Conservation (phyloP, 345 rosid species). For the Eucalyptus regnans region DNA sequence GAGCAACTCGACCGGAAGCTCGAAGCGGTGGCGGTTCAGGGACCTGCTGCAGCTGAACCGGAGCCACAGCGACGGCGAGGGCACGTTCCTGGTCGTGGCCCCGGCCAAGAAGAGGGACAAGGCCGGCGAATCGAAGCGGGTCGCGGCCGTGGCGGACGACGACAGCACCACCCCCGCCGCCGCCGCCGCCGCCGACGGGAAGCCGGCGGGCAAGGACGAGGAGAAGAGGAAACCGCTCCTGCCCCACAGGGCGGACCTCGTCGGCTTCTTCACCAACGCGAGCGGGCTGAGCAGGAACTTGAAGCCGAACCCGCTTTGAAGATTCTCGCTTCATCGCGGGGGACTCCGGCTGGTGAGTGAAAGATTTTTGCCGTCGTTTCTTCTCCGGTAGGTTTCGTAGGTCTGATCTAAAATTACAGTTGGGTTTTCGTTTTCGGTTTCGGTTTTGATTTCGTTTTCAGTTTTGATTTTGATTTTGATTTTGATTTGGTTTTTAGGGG, state of each 20-base stretch:
- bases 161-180: not conserved
- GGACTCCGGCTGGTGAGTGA: not conserved
- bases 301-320: slow-evolving; percentile 30
- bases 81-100: slow-evolving; percentile 26
- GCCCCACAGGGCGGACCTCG: slow-evolving; percentile 44
- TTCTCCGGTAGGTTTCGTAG: not conserved
- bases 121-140: not conserved
- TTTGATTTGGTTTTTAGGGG: not conserved
- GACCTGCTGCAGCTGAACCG: slow-evolving; percentile 26
- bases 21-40: slow-evolving; percentile 42
- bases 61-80: slow-evolving; percentile 61
- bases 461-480: not conserved
- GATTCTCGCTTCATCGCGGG: not conserved
- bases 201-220: not conserved
- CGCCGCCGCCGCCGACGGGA: not conserved
- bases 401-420: not conserved
- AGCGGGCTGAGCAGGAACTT: slow-evolving; percentile 42
- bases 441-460: accelerated
- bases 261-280: slow-evolving; percentile 32
- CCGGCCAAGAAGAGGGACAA: slow-evolving; percentile 4
- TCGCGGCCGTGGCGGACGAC: not conserved
- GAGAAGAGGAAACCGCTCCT: slow-evolving; percentile 29
- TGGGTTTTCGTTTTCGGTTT: not conserved
- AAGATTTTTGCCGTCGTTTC: not conserved
- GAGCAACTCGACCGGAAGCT: slow-evolving; percentile 65